Base-by-base conservation (phyloP, 768 basidiomycete genomes). In the Boletales sp. region DNA sequence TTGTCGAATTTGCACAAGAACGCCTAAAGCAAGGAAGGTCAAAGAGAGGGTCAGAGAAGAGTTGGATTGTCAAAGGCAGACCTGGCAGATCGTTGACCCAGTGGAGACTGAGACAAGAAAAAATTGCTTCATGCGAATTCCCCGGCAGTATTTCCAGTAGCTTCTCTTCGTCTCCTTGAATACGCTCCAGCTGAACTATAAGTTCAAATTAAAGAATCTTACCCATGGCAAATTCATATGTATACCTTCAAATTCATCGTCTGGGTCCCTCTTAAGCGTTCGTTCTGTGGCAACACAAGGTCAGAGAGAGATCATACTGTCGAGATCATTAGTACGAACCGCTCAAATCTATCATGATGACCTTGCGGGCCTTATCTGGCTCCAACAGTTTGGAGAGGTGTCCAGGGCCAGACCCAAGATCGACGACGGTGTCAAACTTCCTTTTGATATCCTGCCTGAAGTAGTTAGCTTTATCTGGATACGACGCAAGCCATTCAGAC, bases 51-150 rank as follows among this genome's bases (percentile, higher is more conserved):
- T 57, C 37, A 43, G 37, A 43, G 37, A 36, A 43, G 3, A 18
- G 40, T 19, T 19, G 44, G 6, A 19, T 34, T 12, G 5, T 44
- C n/a, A 38, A 38, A 30, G 41, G 59, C 76, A 25, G 31, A 90
- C 94, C 93, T 53, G 94, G 95, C 7, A 99, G 79, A 70, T 99
- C 96, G 59, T 98, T 98, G 12, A 96, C 82, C 96, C 96, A 99
- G 55, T 99, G 96, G 38, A 98, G 75, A 58, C 85, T 87, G 4
- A 96, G 77, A 64, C 91, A 94, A 12, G 92, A 94, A 21, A 96
- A 84, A 41, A 97, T 81, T 15, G 90, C 92, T 62, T 98, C 95
- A 63, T 94, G 87, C 13, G 91, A 90, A 53, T 87, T 78, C 3
- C 74, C 82, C 5, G 77, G 73, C 11, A 97, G 72, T 17, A 74